These are phyloP conservation scores for Candolleomyces efflorescens DNA, from an alignment of 768 basidiomycete species.

Conservation along the genomic window DNA sequence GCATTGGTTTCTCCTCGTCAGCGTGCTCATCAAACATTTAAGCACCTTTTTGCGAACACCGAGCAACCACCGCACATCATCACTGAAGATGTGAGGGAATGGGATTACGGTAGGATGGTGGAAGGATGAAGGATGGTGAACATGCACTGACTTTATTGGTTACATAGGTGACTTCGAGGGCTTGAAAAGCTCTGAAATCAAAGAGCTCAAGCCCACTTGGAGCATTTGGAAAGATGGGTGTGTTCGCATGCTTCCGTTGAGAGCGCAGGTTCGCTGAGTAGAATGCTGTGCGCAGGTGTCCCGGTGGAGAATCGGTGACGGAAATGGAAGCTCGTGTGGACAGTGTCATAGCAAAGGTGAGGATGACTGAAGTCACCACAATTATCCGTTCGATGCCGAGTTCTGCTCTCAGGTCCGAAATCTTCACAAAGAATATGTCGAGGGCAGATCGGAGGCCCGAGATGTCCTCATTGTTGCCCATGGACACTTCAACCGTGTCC, in stretches of 20 bases:
- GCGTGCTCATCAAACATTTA: constrained; percentile 83
- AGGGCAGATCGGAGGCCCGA: constrained; percentile 59
- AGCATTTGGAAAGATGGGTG: constrained; percentile 85
- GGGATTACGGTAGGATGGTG: constrained; percentile 65
- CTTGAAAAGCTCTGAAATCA: constrained; percentile 73
- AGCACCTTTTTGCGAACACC: constrained; percentile 63
- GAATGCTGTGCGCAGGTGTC: constrained; percentile 53
- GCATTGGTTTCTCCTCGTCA: constrained; percentile 84
- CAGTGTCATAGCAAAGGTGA: constrained; percentile 63
- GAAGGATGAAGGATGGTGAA: background rate
- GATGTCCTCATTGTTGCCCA: constrained; percentile 91
- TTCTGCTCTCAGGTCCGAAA: constrained; percentile 52
- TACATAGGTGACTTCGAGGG: constrained; percentile 78
- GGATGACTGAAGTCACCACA: no score
- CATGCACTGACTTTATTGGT: background rate
- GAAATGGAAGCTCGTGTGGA: constrained; percentile 83
- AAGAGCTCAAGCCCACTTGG: constrained; percentile 58
- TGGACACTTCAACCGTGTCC: constrained; percentile 46
- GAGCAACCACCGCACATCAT: constrained; percentile 39
- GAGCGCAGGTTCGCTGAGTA: background rate
- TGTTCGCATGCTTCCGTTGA: constrained; percentile 12
- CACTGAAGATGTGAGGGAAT: constrained; percentile 72
- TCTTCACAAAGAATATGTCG: constrained; percentile 66
- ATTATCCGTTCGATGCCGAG: no score
- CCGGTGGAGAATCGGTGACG: constrained; percentile 79